Evolutionary conservation across 2,329 filamentous ascomycete species (phyloP), one percentile per base, ranked within the genome.

Genomic region (Colletotrichum sp.): DNA sequence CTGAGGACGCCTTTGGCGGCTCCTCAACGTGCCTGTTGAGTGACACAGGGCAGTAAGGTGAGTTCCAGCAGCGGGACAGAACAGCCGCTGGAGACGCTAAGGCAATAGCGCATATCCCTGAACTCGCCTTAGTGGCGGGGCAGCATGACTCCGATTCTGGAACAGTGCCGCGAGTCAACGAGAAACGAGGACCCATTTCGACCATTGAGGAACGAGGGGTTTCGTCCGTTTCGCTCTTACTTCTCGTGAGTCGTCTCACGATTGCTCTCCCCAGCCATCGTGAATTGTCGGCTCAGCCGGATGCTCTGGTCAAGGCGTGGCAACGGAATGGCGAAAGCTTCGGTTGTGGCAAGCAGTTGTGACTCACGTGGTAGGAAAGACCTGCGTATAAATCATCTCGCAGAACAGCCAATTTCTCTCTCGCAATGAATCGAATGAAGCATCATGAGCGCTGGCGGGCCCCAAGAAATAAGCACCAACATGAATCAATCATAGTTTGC

Each of bases 81-180:
- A 63, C 18, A 34, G 59, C 18, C 14, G 48, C 21, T 60, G 18
- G 24, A 26, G 60, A 28, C 36, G 34, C 28, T 34, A 28, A 36
- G n/a, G 65, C 71, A 61, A 67, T 26, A 39, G 21, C 18, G 61
- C 30, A 8, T 34, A 72, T 68, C 69, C 72, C 72, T 75, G 39
- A 34, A 39, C 57, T 68, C 69, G 26, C 63, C 59, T 63, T 65
- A 32, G 39, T 59, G 64, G 72, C 59, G 67, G 72, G 72, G 55
- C 21, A 18, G 10, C 36, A 68, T 43, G 61, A 63, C 73, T 75
- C 73, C 73, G 73, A 59, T 68, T 72, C 69, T 75, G 73, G 73
- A 75, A 75, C 73, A 64, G 69, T 28, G 6, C 32, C 73, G 59
- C 73, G 69, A 75, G 73, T 72, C 73, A 75, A 68, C 55, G 63